Base-by-base conservation (phyloP, 768 basidiomycete species). In the Hericium rajendrae region DNA sequence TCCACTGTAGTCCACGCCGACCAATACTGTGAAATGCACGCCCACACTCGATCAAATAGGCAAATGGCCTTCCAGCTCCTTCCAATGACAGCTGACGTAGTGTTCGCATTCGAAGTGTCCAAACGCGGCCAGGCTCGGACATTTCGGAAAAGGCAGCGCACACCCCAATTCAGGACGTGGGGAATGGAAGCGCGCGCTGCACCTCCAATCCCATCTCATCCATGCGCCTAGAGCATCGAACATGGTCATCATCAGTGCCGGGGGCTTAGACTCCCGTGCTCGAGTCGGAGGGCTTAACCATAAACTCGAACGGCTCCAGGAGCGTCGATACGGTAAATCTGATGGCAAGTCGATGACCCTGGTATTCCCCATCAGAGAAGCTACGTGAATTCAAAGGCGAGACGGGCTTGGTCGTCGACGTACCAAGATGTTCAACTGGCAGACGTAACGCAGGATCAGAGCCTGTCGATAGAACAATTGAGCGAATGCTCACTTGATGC, bases 221-320 rank as follows among this genome's bases (percentile, higher is more conserved):
- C 59, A 62, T 15, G 51, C 39, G 39, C 61, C 59, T 4, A 49
- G 15, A 38, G 8, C 11, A 16, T 60, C 59, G 6, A 12, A 15
- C 59, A 62, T 62, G 0, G 61, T 59, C 9, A 41, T 40, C 61
- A 62, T 62, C 16, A 60, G 3, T 4, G 3, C 5, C 6, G 53
- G 43, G 38, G 56, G 56, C 22, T 62, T 62, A 60, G 37, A 57
- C 51, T 46, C 60, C 52, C 50, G 48, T 57, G 54, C 54, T 53
- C 50, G 48, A 60, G 52, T 62, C 56, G 9, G 16, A n/a, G 6
- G 59, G 56, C 4, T 53, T 59, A 32, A 60, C 48, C 13, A 59
- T 48, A 39, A 62, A 62, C 40, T 57, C 59, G 37, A 62, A 60
- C 50, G 57, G 57, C 54, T 62, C 59, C 4, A 62, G 46, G 6